Evolutionary conservation across 352 stramenopile species (phyloP).

Genomic region (Phytophthora meadii): DNA sequence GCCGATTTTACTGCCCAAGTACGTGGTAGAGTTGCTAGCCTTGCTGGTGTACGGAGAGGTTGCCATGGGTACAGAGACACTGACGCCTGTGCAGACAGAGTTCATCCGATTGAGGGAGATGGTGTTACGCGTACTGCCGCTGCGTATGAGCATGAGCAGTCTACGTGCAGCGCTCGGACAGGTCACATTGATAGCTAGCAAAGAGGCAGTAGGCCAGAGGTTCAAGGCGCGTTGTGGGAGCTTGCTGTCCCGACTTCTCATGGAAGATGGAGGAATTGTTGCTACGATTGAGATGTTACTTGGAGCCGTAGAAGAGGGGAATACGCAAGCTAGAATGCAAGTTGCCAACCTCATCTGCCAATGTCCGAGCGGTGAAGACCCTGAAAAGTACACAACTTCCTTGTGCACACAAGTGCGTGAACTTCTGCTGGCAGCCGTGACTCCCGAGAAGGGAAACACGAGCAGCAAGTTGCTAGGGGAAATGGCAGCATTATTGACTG

Average conservation of each 20-base stretch:
- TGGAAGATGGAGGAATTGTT: slow-evolving; percentile 76
- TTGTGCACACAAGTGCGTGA: slow-evolving; percentile 64
- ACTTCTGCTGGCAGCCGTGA: slow-evolving; percentile 55
- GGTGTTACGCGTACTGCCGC: slow-evolving; percentile 59
- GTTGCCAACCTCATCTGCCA: slow-evolving; percentile 82
- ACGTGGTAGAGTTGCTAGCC: slow-evolving; percentile 76
- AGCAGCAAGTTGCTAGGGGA: slow-evolving; percentile 79
- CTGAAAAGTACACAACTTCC: slow-evolving; percentile 48
- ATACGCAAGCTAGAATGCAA: slow-evolving; percentile 86
- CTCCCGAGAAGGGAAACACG: slow-evolving; percentile 45
- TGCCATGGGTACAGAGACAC: slow-evolving; percentile 21
- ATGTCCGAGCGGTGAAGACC: slow-evolving; percentile 54
- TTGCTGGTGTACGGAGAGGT: slow-evolving; percentile 68
- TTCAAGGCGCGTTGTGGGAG: slow-evolving; percentile 76
- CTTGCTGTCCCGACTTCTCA: slow-evolving; percentile 65
- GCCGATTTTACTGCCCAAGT: slow-evolving; percentile 82
- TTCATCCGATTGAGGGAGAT: slow-evolving; percentile 48
- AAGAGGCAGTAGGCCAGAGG: slow-evolving; percentile 26
- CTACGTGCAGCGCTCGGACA: slow-evolving; percentile 73
- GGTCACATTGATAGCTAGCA: slow-evolving; percentile 18
- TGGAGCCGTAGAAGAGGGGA: slow-evolving; percentile 77
- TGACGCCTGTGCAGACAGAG: slow-evolving; percentile 29
- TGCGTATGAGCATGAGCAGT: slow-evolving; percentile 81
- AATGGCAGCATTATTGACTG: slow-evolving; percentile 68
- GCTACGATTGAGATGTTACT: slow-evolving; percentile 87